Evolutionary conservation across 768 basidiomycete genomes (phyloP).

Genomic region (Rossbeevera mucosa): DNA sequence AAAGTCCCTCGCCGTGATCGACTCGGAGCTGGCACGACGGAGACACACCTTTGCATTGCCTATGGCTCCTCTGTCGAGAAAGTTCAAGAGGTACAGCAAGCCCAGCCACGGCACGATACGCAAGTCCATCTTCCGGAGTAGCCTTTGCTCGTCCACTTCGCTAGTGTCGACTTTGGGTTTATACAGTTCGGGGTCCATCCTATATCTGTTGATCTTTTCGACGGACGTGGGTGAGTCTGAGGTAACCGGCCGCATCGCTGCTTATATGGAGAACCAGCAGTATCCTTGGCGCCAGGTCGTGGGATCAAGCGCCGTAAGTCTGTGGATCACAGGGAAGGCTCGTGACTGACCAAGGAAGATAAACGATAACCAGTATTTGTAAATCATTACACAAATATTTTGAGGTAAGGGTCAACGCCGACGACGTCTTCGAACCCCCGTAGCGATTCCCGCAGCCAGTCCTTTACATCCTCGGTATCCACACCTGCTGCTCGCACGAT

Average conservation of each 20-base stretch:
- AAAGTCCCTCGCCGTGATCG: no score
- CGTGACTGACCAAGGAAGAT: background rate
- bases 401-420: conserved; percentile 61
- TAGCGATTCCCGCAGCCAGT: conserved; percentile 62
- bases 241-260: background rate
- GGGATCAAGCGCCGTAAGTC: background rate
- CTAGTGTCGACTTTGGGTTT: conserved; percentile 51
- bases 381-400: conserved; percentile 48
- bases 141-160: conserved; percentile 47
- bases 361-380: background rate
- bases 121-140: conserved; percentile 58
- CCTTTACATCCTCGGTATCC: conserved; percentile 70
- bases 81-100: conserved; percentile 70
- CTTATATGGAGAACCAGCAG: background rate
- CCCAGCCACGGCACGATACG: conserved; percentile 73
- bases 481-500: conserved; percentile 71
- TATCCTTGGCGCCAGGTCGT: background rate
- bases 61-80: conserved; percentile 58
- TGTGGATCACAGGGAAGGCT: background rate
- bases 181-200: conserved; percentile 31
- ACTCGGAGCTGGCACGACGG: background rate
- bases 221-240: conserved; percentile 1
- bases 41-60: conserved; percentile 65
- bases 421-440: conserved; percentile 46
- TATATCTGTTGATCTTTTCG: background rate